Percentiles rank a stretch among this genome's conserved stretches.
Conservation (phyloP, 371 early-diverging fungal genomes). For the Dinochytrium kinnereticum region DNA sequence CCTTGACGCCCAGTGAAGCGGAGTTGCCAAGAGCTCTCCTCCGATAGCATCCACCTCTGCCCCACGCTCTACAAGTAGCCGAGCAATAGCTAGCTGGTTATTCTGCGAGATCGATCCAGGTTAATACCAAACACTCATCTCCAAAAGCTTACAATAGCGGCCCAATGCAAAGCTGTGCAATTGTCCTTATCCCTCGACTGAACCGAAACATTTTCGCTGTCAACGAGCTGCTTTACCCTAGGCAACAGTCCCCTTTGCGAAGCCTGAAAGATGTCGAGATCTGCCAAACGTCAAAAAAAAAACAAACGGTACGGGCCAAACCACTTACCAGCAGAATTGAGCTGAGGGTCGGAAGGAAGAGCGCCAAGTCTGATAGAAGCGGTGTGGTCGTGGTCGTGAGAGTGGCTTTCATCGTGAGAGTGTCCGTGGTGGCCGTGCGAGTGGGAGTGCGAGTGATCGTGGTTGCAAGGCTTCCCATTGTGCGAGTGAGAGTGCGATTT, state of each 20-base stretch:
- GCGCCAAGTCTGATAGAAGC: not conserved
- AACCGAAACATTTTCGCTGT: conserved; percentile 29
- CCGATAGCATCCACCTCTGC: conserved; percentile 78
- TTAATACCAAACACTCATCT: too few species aligned
- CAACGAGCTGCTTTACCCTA: conserved; percentile 40
- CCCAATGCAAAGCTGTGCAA: conserved; percentile 50
- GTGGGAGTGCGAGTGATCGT: not conserved
- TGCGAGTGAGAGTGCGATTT: not conserved
- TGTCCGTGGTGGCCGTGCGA: not conserved
- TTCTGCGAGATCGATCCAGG: conserved; percentile 46
- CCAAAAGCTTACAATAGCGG: conserved; percentile 47
- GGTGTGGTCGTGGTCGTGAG: conserved; percentile 4
- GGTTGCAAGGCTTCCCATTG: too few species aligned
- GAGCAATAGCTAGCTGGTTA: conserved; percentile 73
- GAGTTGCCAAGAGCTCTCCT: conserved; percentile 77
- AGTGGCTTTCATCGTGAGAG: not conserved
- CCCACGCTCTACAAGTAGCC: conserved; percentile 80
- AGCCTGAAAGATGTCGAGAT: conserved; percentile 46
- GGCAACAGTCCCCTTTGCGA: conserved; percentile 41
- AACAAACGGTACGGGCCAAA: too few species aligned
- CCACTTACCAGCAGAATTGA: too few species aligned
- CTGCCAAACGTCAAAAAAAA: conserved; percentile 21
- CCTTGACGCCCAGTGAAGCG: conserved; percentile 90
- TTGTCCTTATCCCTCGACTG: conserved; percentile 35
- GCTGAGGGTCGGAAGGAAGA: not conserved